Conservation (phyloP, 495 filamentous ascomycete genomes). For the Xylaria cubensis region DNA sequence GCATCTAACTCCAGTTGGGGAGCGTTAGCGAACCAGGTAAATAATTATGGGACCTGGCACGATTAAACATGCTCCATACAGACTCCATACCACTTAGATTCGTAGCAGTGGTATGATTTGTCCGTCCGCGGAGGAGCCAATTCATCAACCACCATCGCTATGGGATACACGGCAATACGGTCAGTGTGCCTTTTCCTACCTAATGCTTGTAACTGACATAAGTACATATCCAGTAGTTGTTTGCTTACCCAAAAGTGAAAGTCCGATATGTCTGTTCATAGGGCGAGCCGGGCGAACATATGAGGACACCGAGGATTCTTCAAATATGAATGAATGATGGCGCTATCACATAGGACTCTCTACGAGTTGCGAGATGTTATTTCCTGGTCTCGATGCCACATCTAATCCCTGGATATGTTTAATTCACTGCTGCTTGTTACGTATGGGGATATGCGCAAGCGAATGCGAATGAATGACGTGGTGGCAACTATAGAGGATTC, state of each 20-base stretch:
- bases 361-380: neutral
- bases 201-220: conserved; percentile 5
- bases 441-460: neutral
- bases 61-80: too few relatives aligned
- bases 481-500: neutral
- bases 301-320: conserved; percentile 20
- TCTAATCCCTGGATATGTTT: neutral
- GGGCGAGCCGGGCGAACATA: conserved; percentile 8
- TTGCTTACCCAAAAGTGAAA: conserved; percentile 18
- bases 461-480: neutral
- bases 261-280: conserved; percentile 16
- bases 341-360: conserved; percentile 6
- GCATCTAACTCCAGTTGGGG: too few relatives aligned
- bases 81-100: neutral
- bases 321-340: neutral
- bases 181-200: neutral
- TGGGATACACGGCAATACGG: neutral
- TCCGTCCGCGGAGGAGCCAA: neutral
- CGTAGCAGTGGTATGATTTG: neutral
- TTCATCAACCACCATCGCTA: neutral
- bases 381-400: neutral
- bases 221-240: conserved; percentile 11
- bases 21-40: too few relatives aligned
- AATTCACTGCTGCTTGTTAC: neutral
- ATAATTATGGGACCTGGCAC: too few relatives aligned